Evolutionary conservation across 129 eudicot species (phyloP), one percentile per base, ranked within the genome.

Genomic region (Silybum marianum): DNA sequence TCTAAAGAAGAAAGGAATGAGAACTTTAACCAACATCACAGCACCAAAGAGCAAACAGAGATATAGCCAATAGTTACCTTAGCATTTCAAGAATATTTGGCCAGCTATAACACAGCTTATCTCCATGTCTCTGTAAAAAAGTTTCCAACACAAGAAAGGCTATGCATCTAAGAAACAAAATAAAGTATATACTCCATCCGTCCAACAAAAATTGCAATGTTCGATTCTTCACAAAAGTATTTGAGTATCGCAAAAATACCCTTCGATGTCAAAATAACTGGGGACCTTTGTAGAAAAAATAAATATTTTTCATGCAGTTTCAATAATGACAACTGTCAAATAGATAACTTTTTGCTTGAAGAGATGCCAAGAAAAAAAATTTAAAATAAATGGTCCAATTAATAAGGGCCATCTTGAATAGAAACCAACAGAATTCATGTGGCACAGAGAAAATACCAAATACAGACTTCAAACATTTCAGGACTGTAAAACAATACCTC

Each of bases 31-130:
- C 48, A 44, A 71, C 60, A 69, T 60, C 73, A 68, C 21, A 77
- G 42, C 39, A 22, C 19, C 16, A 69, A 77, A 62, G 14, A 65
- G 21, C 24, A 71, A 82, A 77, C 48, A 30, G 32, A 69, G 73
- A 83, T 76, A 38, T 70, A 40, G 51, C 39, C 48, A 71, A 73
- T 25, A 72, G 71, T 76, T 68, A 96, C 99, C 98, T 96, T 78
- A 96, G 81, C 95, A 93, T 69, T 85, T 93, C 97, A 82, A 96
- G 99, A 83, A 96, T 96, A 83, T 86, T 89, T 77, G 87, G 93
- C 99, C 99, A 96, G 84, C 99, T 96, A 77, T 89, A 90, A 80
- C 74, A 85, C 81, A 96, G 83, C 84, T 91, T 96, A 85, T 96
- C 99, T 78, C 97, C 99, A 83, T 88, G 84, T 79, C 97, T 93